phyloP scores from a whole-genome alignment of 2,329 filamentous ascomycete genomes.

The Alternaria longipes region DNA sequence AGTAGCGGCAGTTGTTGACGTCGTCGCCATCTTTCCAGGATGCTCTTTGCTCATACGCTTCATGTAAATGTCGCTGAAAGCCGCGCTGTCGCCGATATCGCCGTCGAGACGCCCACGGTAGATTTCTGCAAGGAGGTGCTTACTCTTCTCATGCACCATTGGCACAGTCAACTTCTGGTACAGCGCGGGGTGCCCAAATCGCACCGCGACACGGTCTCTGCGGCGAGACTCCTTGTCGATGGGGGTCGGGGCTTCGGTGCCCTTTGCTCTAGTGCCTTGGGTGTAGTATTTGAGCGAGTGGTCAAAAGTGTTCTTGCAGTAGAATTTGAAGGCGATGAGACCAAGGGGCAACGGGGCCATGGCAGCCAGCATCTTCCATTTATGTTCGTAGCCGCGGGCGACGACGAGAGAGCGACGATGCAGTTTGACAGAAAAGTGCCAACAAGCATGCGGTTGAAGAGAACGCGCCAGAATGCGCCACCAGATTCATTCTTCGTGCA shows the following conservation, averaged over 20 bases:
- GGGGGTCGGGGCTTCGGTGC: constrained; percentile 54
- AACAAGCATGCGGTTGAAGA: constrained; percentile 94
- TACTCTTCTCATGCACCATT: constrained; percentile 92
- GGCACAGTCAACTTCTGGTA: constrained; percentile 91
- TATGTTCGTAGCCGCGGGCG: constrained; percentile 64
- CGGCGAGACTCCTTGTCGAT: constrained; percentile 55
- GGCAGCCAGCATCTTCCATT: constrained; percentile 67
- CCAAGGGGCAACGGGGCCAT: constrained; percentile 80
- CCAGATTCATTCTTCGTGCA: constrained; percentile 97
- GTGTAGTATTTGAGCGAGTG: constrained; percentile 82
- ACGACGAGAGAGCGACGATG: constrained; percentile 79
- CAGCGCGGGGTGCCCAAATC: constrained; percentile 90
- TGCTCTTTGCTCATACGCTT: constrained; percentile 75
- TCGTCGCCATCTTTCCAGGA: constrained; percentile 64
- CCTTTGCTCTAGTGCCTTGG: constrained; percentile 66
- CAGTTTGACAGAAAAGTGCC: constrained; percentile 80
- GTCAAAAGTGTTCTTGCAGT: constrained; percentile 80
- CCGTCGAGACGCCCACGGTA: constrained; percentile 84
- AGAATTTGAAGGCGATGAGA: constrained; percentile 84
- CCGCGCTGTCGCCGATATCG: constrained; percentile 64
- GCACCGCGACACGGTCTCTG: constrained; percentile 74
- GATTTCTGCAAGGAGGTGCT: constrained; percentile 84
- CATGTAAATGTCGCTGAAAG: constrained; percentile 86
- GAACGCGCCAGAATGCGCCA: constrained; percentile 87
- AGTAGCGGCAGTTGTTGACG: constrained; percentile 16